These are phyloP conservation scores for Simmondsia chinensis DNA, from an alignment of 148 eudicot genomes.

Conservation along the genomic window DNA sequence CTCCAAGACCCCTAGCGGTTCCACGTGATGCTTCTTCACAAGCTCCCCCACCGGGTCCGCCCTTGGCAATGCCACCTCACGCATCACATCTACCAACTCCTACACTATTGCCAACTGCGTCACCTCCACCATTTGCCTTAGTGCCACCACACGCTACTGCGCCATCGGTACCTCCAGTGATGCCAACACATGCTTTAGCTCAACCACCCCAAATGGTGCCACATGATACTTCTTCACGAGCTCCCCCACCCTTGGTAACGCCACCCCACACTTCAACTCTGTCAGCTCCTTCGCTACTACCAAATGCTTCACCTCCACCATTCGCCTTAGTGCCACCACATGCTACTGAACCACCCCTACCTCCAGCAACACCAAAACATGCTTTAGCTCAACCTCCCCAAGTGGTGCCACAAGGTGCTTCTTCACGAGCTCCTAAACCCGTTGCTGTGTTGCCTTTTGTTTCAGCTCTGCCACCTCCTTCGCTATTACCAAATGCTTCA, in stretches of 20 bases:
- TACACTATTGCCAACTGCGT: background rate
- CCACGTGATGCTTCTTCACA: slow-evolving; percentile 6
- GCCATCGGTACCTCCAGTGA: background rate
- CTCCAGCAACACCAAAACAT: background rate
- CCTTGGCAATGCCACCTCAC: slow-evolving; percentile 3
- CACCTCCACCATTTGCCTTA: slow-evolving; percentile 9
- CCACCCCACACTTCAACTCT: slow-evolving; percentile 13
- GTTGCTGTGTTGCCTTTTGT: no score
- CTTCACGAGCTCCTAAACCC: no score
- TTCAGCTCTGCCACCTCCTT: slow-evolving; percentile 10
- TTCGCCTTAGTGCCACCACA: slow-evolving; percentile 10
- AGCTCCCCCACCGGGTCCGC: slow-evolving; percentile 3
- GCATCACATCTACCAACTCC: slow-evolving; percentile 3
- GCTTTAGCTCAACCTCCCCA: no score
- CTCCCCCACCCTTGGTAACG: background rate
- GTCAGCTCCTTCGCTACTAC: slow-evolving; percentile 1
- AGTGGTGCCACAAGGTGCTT: no score
- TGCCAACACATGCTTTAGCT: slow-evolving; percentile 12
- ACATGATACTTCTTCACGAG: no score
- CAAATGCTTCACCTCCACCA: slow-evolving; percentile 2
- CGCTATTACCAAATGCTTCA: slow-evolving; percentile 2
- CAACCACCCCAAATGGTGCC: slow-evolving; percentile 11
- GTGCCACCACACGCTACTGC: slow-evolving; percentile 6
- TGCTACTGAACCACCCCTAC: slow-evolving; percentile 1
- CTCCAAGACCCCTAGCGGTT: slow-evolving; percentile 2